phyloP scores from a whole-genome alignment of 176 grass and related monocot species.

The Secale cereale region DNA sequence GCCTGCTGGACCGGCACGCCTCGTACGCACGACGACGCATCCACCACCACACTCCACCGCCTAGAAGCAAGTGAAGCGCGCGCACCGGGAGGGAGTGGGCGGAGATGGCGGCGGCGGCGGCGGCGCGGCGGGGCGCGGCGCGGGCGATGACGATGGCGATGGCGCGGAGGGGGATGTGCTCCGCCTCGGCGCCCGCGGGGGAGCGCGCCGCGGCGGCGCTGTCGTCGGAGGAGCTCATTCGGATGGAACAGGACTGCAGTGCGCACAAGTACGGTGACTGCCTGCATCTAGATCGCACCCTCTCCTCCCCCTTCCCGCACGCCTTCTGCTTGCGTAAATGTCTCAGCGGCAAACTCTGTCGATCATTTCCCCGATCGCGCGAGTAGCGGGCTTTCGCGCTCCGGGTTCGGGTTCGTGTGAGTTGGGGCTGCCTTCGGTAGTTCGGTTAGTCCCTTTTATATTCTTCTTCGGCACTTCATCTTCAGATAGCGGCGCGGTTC shows the following conservation, averaged over 20 bases:
- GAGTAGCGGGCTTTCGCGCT: neutral
- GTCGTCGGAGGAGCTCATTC: slow-evolving; percentile 88
- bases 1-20: neutral
- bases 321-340: neutral
- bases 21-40: neutral
- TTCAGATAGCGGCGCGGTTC: neutral
- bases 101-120: neutral
- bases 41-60: neutral
- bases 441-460: neutral
- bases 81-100: neutral
- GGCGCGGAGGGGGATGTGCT: slow-evolving; percentile 44
- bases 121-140: slow-evolving; percentile 9
- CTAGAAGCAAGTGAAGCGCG: neutral
- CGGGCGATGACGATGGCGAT: slow-evolving; percentile 9
- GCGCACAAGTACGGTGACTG: slow-evolving; percentile 60
- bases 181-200: neutral
- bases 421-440: neutral
- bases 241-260: slow-evolving; percentile 68
- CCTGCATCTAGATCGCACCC: neutral
- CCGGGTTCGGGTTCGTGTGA: neutral
- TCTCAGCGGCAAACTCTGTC: neutral
- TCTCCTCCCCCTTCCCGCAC: neutral
- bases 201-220: slow-evolving; percentile 17
- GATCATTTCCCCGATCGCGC: neutral
- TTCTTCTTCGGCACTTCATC: neutral